These are phyloP conservation scores for Yarrowia galli DNA, from an alignment of 1,139 yeast species.

Conservation along the genomic window DNA sequence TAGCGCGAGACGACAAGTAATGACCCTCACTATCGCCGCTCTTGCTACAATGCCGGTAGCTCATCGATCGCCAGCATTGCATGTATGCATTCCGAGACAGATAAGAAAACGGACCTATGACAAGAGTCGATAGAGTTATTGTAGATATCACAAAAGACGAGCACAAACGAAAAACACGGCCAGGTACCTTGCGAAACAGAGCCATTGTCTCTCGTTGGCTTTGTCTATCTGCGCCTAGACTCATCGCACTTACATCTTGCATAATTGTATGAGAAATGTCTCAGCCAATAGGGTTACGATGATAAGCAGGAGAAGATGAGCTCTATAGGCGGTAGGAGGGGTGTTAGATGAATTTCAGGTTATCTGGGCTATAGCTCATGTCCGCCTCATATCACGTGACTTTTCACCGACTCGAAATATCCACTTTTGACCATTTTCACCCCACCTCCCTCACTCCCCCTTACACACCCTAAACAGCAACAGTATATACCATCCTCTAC, in stretches of 20 bases:
- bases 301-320: no score
- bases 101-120: conserved; percentile 6
- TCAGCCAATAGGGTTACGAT: not conserved
- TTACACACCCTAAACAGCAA: not conserved
- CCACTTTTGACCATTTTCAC: not conserved
- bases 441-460: no score
- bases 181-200: not conserved
- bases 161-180: no score
- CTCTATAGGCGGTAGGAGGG: no score
- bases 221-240: not conserved
- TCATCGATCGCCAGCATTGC: no score
- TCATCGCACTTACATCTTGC: conserved; percentile 1
- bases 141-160: not conserved
- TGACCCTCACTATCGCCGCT: no score
- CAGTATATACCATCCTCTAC: not conserved
- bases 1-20: no score
- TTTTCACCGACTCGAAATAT: no score
- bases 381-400: no score
- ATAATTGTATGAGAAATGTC: not conserved
- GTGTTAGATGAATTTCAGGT: no score
- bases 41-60: no score
- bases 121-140: not conserved
- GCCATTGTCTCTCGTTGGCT: not conserved
- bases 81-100: conserved; percentile 8
- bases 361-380: no score